Conservation (phyloP, 176 grass and related monocot genomes). For the Eleusine coracana region DNA sequence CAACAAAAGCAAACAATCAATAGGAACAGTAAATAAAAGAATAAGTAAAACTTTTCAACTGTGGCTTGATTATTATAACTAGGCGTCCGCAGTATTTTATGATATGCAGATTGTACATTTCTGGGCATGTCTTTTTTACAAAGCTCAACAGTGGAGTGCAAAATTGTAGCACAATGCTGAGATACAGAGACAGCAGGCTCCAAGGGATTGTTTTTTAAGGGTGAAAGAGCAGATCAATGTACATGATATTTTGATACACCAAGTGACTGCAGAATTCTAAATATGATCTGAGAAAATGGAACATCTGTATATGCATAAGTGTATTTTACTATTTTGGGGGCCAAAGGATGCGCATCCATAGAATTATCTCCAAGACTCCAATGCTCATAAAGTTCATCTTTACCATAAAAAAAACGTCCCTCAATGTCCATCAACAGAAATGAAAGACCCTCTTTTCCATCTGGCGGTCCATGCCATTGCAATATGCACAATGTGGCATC, state of each 20-base stretch:
- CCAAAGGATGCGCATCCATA: neutral
- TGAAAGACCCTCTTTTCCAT: neutral
- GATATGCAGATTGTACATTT: neutral
- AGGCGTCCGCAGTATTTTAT: neutral
- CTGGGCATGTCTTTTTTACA: slow-evolving; percentile 14
- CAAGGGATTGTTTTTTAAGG: neutral
- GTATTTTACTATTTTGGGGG: neutral
- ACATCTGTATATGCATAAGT: neutral
- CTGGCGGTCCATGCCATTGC: slow-evolving; percentile 9
- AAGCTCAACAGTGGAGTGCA: neutral
- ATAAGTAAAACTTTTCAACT: slow-evolving; percentile 1
- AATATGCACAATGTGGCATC: neutral
- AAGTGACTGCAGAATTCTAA: neutral
- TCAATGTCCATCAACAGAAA: neutral
- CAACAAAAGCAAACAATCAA: neutral
- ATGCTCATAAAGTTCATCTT: neutral
- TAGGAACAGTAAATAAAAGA: neutral
- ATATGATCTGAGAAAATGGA: neutral
- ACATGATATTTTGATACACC: neutral
- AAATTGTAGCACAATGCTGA: neutral
- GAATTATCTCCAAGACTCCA: neutral
- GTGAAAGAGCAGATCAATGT: neutral
- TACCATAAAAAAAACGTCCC: neutral
- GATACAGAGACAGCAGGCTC: slow-evolving; percentile 14
- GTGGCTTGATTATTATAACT: neutral